Base-by-base conservation (phyloP, 2,329 filamentous ascomycete genomes). In the Cyphellophora europaea region DNA sequence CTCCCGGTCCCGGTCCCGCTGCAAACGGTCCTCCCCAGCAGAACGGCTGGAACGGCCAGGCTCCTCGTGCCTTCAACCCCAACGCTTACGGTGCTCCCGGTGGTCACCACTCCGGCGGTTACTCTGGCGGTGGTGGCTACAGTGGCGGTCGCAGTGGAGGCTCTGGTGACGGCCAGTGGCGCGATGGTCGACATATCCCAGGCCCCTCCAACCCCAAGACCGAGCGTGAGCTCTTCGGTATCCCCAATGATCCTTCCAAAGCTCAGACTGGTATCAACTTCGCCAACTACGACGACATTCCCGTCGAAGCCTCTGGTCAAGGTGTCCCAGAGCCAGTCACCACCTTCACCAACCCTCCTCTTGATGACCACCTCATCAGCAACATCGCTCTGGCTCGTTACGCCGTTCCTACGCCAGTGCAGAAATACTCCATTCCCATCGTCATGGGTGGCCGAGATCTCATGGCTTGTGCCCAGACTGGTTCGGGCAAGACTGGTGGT, bases 251-350 rank as follows among this genome's bases (percentile, higher is more conserved):
- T 56, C 86, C 89, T 45, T 78, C 82, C 49, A 96, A 95, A 74
- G 84, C 94, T 62, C 84, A 93, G 55, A 95, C 87, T 19, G 91
- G 91, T 65, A 96, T 98, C 82, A 98, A 98, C 76, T 98, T 98
- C 60, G 82, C 94, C 70, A 98, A 98, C 73, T 98, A 98, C 66
- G 91, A 98, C 57, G 91, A 98, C 63, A 98, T 98, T 49, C 91
- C 91, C 36, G 91, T 98, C 47, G 91, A 96, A 67, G 91, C 91
- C 45, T 95, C 89, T 41, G 91, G 91, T 42, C 80, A 86, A 35
- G 78, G 93, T 56, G 87, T 96, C 35, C 91, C 91, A 30, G 91
- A 96, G 56, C 82, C 89, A 27, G 85, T 95, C 49, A 79, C 79
- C 48, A 73, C 78, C 43, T 98, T 98, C 74, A 86, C 77, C 57